Conservation (phyloP, 768 basidiomycete species). For the Pleurotus eryngii region DNA sequence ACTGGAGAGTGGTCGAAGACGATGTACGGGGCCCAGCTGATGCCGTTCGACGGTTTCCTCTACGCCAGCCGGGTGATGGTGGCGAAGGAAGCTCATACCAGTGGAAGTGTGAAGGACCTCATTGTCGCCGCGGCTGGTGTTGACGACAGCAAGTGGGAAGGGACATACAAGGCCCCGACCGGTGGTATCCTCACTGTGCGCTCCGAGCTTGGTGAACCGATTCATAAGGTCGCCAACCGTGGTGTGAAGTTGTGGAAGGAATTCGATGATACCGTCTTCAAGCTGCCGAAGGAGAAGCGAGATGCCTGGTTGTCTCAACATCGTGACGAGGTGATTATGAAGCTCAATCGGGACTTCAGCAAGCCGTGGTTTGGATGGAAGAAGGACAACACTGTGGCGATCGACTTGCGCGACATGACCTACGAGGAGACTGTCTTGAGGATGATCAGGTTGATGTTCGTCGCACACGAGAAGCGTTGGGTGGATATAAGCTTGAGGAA, state of each 20-base stretch:
- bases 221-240: constrained; percentile 98
- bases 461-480: constrained; percentile 89
- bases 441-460: constrained; percentile 93
- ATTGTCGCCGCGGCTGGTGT: constrained; percentile 95
- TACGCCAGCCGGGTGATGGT: constrained; percentile 98
- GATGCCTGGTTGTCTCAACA: constrained; percentile 82
- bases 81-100: constrained; percentile 96
- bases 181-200: constrained; percentile 96
- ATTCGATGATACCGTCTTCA: constrained; percentile 96
- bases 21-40: constrained; percentile 80
- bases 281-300: constrained; percentile 94
- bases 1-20: constrained; percentile 92
- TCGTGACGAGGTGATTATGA: constrained; percentile 84
- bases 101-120: constrained; percentile 91
- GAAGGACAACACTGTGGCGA: constrained; percentile 82
- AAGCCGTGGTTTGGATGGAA: constrained; percentile 99
- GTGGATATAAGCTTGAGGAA: constrained; percentile 89
- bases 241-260: constrained; percentile 99
- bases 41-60: constrained; percentile 98
- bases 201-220: constrained; percentile 97
- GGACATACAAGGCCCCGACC: constrained; percentile 89
- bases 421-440: constrained; percentile 94
- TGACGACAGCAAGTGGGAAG: constrained; percentile 87
- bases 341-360: constrained; percentile 92
- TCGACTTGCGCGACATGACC: constrained; percentile 93